Evolutionary conservation across 208 protist species (phyloP).

Genomic region (Chromosphaera perkinsii): DNA sequence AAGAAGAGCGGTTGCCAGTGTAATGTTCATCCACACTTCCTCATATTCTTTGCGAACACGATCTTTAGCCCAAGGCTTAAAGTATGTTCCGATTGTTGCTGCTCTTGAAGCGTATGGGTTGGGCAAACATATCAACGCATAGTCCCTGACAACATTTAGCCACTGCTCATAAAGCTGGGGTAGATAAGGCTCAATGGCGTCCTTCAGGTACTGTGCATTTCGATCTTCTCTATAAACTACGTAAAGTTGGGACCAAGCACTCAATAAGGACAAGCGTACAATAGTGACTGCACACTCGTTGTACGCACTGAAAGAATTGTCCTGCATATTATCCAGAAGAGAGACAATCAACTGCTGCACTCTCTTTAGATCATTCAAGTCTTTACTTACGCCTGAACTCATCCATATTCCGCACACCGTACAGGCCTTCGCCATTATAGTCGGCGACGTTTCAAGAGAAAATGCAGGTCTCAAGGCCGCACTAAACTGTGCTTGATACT

Average conservation of each 20-base stretch:
- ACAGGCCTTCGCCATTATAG: conserved; percentile 6
- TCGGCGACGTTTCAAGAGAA: conserved; percentile 4
- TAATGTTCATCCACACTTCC: neutral
- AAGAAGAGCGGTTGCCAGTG: conserved; percentile 3
- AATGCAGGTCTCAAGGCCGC: conserved; percentile 34
- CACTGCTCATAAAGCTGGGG: conserved; percentile 8
- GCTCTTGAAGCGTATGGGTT: neutral
- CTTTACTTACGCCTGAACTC: conserved; percentile 13
- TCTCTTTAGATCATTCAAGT: conserved; percentile 15
- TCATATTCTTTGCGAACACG: conserved; percentile 5
- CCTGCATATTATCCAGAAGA: neutral
- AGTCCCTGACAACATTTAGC: conserved; percentile 10
- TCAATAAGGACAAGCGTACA: neutral
- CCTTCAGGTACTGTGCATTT: conserved; percentile 1
- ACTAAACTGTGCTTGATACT: conserved; percentile 32
- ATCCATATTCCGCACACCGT: conserved; percentile 30
- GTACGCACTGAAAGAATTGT: neutral
- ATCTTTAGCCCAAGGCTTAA: conserved; percentile 7
- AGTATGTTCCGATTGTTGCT: neutral
- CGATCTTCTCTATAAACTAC: neutral
- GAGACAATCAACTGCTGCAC: conserved; percentile 18
- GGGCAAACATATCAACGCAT: conserved; percentile 10
- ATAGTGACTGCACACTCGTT: conserved; percentile 9
- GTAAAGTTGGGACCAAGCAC: neutral
- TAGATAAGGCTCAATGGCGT: conserved; percentile 11